phyloP scores from a whole-genome alignment of 148 eudicot genomes.

The Chenopodium berlandieri region DNA sequence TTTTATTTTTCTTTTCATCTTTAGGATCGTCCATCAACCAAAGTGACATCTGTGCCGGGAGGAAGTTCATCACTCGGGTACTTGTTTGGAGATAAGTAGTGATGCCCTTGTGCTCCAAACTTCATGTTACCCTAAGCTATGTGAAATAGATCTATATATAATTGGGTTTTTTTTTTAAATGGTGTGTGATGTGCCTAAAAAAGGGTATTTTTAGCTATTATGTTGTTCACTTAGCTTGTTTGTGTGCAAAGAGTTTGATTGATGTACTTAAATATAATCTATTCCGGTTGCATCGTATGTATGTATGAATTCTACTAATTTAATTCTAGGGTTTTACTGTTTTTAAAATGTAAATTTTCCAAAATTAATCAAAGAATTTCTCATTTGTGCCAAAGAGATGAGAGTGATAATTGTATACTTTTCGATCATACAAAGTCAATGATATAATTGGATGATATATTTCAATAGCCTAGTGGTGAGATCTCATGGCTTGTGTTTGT shows the following conservation, averaged over 20 bases:
- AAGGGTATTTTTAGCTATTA: neutral
- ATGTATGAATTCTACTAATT: neutral
- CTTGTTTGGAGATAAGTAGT: slow-evolving; percentile 79
- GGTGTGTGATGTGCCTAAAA: slow-evolving; percentile 5
- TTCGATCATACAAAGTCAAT: neutral
- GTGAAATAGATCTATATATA: neutral
- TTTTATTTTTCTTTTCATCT: too few relatives aligned
- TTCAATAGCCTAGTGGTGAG: neutral
- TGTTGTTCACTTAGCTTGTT: neutral
- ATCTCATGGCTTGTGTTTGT: neutral
- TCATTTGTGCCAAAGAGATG: neutral
- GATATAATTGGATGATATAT: neutral
- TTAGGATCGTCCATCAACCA: slow-evolving; percentile 74
- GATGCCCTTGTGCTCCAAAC: neutral
- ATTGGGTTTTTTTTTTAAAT: neutral
- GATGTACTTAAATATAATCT: neutral
- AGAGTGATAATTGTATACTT: too few relatives aligned
- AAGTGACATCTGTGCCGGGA: slow-evolving; percentile 73
- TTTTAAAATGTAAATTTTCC: neutral
- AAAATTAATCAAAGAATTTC: too few relatives aligned
- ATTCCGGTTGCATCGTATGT: neutral
- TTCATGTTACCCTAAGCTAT: neutral
- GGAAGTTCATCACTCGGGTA: slow-evolving; percentile 83
- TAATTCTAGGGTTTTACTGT: slow-evolving; percentile 30
- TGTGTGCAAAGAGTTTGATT: neutral